Percentiles rank a stretch among this genome's conserved stretches.
Conservation (phyloP, 1,284 basidiomycete species). For the Takashimella tepidaria region DNA sequence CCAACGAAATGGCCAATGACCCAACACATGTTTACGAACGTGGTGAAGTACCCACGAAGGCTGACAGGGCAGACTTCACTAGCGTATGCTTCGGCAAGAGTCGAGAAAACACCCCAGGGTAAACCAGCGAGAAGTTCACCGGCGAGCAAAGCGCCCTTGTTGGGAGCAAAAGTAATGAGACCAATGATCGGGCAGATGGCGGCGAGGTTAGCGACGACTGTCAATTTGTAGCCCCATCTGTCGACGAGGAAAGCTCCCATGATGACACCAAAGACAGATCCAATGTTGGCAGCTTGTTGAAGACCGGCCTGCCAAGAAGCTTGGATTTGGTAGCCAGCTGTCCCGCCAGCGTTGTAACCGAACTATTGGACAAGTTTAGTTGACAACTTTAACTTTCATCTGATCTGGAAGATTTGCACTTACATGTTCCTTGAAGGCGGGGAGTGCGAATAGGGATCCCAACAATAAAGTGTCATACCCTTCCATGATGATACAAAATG, state of each 20-base stretch:
- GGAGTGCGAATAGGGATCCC: conserved; percentile 6
- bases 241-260: conserved; percentile 62
- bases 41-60: conserved; percentile 28
- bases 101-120: background rate
- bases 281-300: conserved; percentile 2
- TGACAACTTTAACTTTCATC: too few species aligned
- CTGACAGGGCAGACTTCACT: conserved; percentile 49
- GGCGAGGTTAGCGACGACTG: background rate
- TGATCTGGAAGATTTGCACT: conserved; percentile 15
- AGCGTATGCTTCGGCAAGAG: conserved; percentile 50
- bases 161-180: conserved; percentile 17
- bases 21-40: conserved; percentile 52
- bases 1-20: conserved; percentile 39
- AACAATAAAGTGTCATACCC: conserved; percentile 15
- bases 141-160: background rate
- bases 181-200: conserved; percentile 20
- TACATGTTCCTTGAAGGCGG: conserved; percentile 12
- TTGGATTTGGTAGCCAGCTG: conserved; percentile 1
- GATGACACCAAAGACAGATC: conserved; percentile 48
- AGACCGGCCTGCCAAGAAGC: conserved; percentile 4
- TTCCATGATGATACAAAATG: conserved; percentile 31
- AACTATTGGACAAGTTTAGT: too few species aligned
- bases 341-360: background rate
- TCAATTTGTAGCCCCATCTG: background rate
- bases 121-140: background rate